A percentile compares a stretch with the other conserved stretches of the same genome.
These are phyloP conservation scores for Ceratobasidium sp. DNA, from an alignment of 1,284 basidiomycete species.

Conservation along the genomic window DNA sequence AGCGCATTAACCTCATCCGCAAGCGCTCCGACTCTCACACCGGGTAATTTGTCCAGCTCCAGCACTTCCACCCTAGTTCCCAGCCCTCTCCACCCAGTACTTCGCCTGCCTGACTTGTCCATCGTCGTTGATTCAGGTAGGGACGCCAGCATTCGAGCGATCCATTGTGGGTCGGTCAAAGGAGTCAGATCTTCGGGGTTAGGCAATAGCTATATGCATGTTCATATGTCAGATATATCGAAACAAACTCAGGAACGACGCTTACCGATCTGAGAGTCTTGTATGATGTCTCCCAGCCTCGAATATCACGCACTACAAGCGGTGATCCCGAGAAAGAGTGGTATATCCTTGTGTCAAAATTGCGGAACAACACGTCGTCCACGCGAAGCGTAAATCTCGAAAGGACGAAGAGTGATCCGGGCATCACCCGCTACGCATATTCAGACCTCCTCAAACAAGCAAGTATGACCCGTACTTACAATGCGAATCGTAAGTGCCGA, in stretches of 20 bases:
- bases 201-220: slow-evolving; percentile 73
- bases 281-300: slow-evolving; percentile 93
- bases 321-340: slow-evolving; percentile 78
- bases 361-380: slow-evolving; percentile 94
- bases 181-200: slow-evolving; percentile 88
- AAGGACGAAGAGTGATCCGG: slow-evolving; percentile 93
- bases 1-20: slow-evolving; percentile 19
- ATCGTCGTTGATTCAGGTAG: slow-evolving; percentile 73
- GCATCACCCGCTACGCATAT: slow-evolving; percentile 89
- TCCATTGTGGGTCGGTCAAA: slow-evolving; percentile 89
- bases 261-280: slow-evolving; percentile 81
- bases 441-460: background rate
- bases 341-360: slow-evolving; percentile 91
- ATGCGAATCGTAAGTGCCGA: slow-evolving; percentile 86
- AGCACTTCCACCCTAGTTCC: slow-evolving; percentile 65
- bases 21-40: background rate
- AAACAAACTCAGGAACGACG: slow-evolving; percentile 44
- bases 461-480: slow-evolving; percentile 65
- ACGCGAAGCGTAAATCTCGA: slow-evolving; percentile 94
- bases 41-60: slow-evolving; percentile 43
- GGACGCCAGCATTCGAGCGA: slow-evolving; percentile 80
- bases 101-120: slow-evolving; percentile 64
- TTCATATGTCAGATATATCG: background rate
- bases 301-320: slow-evolving; percentile 82
- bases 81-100: slow-evolving; percentile 85